Evolutionary conservation across 2,329 filamentous ascomycete genomes (phyloP).

Genomic region (Metarhizium rileyi): DNA sequence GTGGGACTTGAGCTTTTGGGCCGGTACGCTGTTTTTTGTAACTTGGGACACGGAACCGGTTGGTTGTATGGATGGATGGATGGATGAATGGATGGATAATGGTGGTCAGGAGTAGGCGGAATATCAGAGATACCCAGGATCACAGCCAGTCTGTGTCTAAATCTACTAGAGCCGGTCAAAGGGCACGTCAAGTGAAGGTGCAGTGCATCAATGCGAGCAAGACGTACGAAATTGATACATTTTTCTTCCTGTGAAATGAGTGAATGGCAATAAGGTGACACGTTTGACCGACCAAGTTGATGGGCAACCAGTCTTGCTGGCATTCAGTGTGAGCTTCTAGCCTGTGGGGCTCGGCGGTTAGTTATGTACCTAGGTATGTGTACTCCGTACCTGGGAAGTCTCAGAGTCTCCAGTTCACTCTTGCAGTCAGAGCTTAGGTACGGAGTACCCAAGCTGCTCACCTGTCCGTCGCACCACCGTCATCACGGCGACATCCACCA

Average conservation of each 20-base stretch:
- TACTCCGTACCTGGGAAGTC: too few relatives aligned
- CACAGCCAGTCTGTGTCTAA: conserved; percentile 6
- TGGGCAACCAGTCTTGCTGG: too few relatives aligned
- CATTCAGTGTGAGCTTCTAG: too few relatives aligned
- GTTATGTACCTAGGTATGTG: too few relatives aligned
- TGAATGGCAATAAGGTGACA: too few relatives aligned
- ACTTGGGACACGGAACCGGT: background rate
- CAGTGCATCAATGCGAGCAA: background rate
- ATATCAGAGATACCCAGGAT: conserved; percentile 8
- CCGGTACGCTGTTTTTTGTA: background rate
- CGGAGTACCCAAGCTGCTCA: too few relatives aligned
- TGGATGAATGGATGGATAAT: background rate
- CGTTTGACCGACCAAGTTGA: too few relatives aligned
- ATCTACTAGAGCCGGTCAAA: background rate
- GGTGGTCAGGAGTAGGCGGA: background rate
- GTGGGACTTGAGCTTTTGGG: background rate
- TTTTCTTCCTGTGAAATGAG: background rate
- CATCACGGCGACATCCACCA: conserved; percentile 15
- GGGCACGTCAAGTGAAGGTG: too few relatives aligned
- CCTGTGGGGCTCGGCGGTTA: too few relatives aligned
- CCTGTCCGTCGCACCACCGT: conserved; percentile 21
- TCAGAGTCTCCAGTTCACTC: too few relatives aligned
- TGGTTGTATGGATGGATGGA: background rate
- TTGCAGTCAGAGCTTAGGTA: too few relatives aligned
- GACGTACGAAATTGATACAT: background rate